phyloP scores from a whole-genome alignment of 495 filamentous ascomycete species.

The Elasticomyces elasticus region DNA sequence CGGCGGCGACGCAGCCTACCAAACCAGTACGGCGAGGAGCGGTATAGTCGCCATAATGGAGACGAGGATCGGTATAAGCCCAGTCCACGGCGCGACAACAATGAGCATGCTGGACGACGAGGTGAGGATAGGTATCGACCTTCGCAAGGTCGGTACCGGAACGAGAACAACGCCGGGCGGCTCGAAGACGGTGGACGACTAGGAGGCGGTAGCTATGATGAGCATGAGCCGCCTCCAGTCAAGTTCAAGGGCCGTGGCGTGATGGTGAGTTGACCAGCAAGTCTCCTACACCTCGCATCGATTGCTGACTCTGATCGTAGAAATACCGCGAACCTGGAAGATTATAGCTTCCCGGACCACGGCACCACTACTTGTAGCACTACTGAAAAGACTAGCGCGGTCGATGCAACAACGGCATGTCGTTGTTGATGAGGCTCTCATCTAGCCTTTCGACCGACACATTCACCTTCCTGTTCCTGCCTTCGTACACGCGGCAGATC shows the following conservation, averaged over 20 bases:
- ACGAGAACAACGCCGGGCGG: constrained; percentile 2
- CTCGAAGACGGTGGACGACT: constrained; percentile 10
- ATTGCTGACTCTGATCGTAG: neutral
- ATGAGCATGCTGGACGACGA: constrained; percentile 1
- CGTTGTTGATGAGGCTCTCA: neutral
- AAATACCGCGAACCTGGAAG: constrained; percentile 30
- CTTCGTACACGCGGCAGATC: neutral
- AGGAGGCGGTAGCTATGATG: constrained; percentile 15
- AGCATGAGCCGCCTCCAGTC: constrained; percentile 26
- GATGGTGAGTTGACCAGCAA: constrained; percentile 19
- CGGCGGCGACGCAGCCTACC: constrained; percentile 16
- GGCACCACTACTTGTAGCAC: neutral
- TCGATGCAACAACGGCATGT: neutral
- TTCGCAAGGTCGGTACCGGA: neutral
- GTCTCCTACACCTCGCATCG: too few species aligned
- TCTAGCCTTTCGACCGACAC: constrained; percentile 11
- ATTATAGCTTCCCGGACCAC: neutral
- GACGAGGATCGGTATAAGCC: constrained; percentile 15
- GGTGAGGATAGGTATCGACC: constrained; percentile 12
- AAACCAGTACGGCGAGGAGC: constrained; percentile 18
- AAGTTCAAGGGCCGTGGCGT: constrained; percentile 40
- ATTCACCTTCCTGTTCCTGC: constrained; percentile 3
- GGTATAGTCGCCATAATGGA: neutral
- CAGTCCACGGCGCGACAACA: constrained; percentile 10
- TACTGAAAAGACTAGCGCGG: neutral